Percentiles rank a stretch among this genome's conserved stretches.
Conservation (phyloP, 1,284 basidiomycete species). For the Ustilago shanxiensis region DNA sequence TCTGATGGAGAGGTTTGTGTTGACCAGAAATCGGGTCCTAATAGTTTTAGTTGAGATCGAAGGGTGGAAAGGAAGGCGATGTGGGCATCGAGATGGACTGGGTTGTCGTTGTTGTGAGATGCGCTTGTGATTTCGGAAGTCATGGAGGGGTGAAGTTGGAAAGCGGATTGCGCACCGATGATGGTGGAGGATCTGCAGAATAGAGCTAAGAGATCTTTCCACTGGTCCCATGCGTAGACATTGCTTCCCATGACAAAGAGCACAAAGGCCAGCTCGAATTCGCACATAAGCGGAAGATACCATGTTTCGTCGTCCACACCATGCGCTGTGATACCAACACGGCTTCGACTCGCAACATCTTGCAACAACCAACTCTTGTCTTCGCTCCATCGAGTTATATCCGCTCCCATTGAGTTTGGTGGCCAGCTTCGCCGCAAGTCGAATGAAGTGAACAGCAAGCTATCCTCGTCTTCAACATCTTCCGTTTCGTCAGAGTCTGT, state of each 20-base stretch:
- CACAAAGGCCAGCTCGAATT: conserved; percentile 57
- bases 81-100: conserved; percentile 15
- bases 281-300: conserved; percentile 30
- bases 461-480: conserved; percentile 15
- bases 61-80: conserved; percentile 31
- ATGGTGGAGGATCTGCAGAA: conserved; percentile 46
- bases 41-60: conserved; percentile 14
- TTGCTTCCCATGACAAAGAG: conserved; percentile 46
- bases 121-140: not conserved
- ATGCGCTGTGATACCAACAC: not conserved
- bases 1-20: conserved; percentile 11
- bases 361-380: conserved; percentile 66
- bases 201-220: conserved; percentile 44
- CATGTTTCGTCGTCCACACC: conserved; percentile 13
- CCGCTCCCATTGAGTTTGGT: conserved; percentile 44
- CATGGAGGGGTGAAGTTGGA: conserved; percentile 38
- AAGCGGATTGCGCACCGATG: conserved; percentile 42
- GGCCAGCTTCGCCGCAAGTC: conserved; percentile 64
- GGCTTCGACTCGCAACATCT: conserved; percentile 46
- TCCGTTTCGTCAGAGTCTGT: not conserved
- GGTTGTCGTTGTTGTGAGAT: too few relatives aligned
- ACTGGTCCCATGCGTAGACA: conserved; percentile 46
- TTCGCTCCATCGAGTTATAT: conserved; percentile 61
- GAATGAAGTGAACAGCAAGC: conserved; percentile 52
- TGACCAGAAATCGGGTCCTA: conserved; percentile 36